Evolutionary conservation across 768 basidiomycete species (phyloP), one percentile per base, ranked within the genome.

Genomic region (Suillus bovinus): DNA sequence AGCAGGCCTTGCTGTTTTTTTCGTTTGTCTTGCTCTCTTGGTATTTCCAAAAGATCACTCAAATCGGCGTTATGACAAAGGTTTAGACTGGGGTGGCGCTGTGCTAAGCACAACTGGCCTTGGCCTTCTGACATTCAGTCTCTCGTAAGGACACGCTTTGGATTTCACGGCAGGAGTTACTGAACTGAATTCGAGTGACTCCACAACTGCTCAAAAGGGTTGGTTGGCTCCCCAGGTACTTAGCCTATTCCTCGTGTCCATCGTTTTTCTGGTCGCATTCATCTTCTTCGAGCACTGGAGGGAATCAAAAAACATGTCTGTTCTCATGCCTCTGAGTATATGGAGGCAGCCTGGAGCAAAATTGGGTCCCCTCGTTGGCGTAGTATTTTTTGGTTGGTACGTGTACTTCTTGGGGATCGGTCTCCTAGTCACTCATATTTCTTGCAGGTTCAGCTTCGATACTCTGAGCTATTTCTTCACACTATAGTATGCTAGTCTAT

Each of bases 11-110:
- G 71, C 65, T n/a, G 53, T 64, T 16, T 42, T 73, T 0, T 71
- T 77, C 54, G 69, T 70, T 27, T 62, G 66, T 17, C 59, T 73
- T 9, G 75, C 74, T 5, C 63, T 62, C 67, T 60, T 64, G 24
- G 66, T 55, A 50, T 68, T 69, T 38, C 72, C 63, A 44, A 64
- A 27, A 14, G 64, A 69, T n/a, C 61, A 61, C 16, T 56, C 47
- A n/a, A 54, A 52, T 27, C 54, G 47, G n/a, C 63, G 69, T 39
- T 76, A 76, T 59, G 69, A 58, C 31, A 76, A 74, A 60, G 76
- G 76, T 9, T 56, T 77, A 22, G 76, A 77, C 64, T 76, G 73
- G 75, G 70, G 74, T 33, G 76, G 76, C 27, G 74, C 74, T 4
- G 34, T 72, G 13, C 65, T 77, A 14, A 77, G 76, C 55, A 71